phyloP scores from a whole-genome alignment of 495 filamentous ascomycete genomes.

The Bryoglossum gracile region DNA sequence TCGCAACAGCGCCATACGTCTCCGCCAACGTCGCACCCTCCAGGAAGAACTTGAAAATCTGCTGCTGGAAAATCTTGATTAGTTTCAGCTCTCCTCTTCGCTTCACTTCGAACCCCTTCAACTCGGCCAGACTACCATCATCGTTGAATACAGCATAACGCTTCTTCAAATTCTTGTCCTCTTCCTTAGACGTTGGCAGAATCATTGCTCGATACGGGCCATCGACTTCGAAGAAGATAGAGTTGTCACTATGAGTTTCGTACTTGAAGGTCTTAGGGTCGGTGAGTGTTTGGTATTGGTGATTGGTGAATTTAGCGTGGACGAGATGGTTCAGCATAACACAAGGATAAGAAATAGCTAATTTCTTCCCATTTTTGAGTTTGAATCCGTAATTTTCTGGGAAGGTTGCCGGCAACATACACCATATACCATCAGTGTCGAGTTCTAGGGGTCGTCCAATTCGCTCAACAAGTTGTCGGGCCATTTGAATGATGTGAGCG shows the following conservation, averaged over 20 bases:
- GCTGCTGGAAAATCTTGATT: conserved; percentile 99
- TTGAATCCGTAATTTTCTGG: conserved; percentile 96
- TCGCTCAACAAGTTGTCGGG: conserved; percentile 85
- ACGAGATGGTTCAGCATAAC: conserved; percentile 99
- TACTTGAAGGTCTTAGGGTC: conserved; percentile 79
- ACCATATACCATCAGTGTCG: conserved; percentile 99
- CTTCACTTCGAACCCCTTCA: conserved; percentile 98
- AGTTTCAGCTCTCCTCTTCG: conserved; percentile 96
- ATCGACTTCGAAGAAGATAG: conserved; percentile 99
- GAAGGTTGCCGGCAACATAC: conserved; percentile 95
- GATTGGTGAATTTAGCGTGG: conserved; percentile 89
- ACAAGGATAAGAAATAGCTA: conserved; percentile 93
- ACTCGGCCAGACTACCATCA: conserved; percentile 89
- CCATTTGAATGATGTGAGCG: conserved; percentile 96
- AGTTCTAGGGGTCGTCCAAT: conserved; percentile 91
- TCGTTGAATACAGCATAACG: conserved; percentile 99
- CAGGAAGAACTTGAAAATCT: conserved; percentile 99
- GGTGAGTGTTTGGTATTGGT: conserved; percentile 87
- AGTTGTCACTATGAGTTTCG: conserved; percentile 93
- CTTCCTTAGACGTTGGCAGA: conserved; percentile 92
- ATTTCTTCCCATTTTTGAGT: conserved; percentile 88
- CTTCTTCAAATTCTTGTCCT: conserved; percentile 99
- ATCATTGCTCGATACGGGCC: conserved; percentile 98
- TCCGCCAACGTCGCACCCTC: conserved; percentile 80
- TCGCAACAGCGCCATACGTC: conserved; percentile 87